Percentiles rank a stretch among this genome's conserved stretches.
Evolutionary conservation across 78 protist genomes (phyloP).

Genomic region (Protostelium mycophagum): DNA sequence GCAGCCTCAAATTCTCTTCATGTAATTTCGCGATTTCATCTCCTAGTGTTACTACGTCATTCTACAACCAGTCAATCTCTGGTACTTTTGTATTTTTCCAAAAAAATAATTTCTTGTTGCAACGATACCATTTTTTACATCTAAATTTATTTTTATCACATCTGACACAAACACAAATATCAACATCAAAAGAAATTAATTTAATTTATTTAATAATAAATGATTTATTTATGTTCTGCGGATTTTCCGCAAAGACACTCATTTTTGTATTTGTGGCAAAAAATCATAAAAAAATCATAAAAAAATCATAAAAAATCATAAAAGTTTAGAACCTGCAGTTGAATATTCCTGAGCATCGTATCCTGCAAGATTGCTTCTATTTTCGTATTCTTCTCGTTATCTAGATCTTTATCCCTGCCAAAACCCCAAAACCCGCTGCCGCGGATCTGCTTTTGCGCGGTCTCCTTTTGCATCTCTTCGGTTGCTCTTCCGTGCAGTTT

Average conservation of each 20-base stretch:
- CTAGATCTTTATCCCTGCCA: not conserved
- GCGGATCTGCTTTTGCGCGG: not conserved
- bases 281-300: too few relatives aligned
- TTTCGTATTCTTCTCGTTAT: not conserved
- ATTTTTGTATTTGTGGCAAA: too few relatives aligned
- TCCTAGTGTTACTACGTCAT: not conserved
- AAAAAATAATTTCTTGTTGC: too few relatives aligned
- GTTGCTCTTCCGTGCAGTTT: not conserved
- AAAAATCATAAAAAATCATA: too few relatives aligned
- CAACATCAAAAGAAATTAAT: too few relatives aligned
- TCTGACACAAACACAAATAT: too few relatives aligned
- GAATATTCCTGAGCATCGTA: not conserved
- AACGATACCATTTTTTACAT: too few relatives aligned
- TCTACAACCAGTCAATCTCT: not conserved
- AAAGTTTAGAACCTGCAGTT: not conserved
- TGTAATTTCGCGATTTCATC: not conserved
- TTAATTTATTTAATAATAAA: too few relatives aligned
- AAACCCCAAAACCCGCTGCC: not conserved
- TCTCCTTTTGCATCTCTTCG: not conserved
- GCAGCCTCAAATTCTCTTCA: not conserved
- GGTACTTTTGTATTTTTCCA: not conserved
- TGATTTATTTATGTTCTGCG: too few relatives aligned
- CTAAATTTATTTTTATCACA: too few relatives aligned
- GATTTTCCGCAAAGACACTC: too few relatives aligned
- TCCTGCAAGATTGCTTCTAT: not conserved